Percentiles rank a stretch among this genome's conserved stretches.
Conservation (phyloP, 2,329 filamentous ascomycete species). For the Purpureocillium takamizusanense region DNA sequence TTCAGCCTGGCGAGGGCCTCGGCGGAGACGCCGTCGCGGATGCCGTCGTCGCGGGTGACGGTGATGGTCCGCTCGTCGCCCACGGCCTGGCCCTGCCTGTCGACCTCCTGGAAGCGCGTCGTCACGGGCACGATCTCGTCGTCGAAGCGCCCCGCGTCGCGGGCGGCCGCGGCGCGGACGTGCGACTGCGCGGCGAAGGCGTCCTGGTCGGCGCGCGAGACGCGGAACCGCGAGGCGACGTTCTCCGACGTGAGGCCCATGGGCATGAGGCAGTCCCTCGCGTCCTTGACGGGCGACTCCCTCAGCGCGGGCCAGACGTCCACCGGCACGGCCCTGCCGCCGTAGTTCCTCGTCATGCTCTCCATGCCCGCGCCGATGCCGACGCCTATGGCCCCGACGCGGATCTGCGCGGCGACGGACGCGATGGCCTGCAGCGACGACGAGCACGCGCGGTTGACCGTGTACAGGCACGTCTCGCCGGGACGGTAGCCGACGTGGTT, state of each 20-base stretch:
- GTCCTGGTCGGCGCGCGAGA: slow-evolving; percentile 71
- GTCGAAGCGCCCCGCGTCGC: slow-evolving; percentile 61
- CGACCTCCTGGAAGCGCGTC: slow-evolving; percentile 57
- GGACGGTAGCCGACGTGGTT: slow-evolving; percentile 76
- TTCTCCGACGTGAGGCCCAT: slow-evolving; percentile 92
- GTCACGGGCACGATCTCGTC: slow-evolving; percentile 72
- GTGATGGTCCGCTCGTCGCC: slow-evolving; percentile 53
- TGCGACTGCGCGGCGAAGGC: slow-evolving; percentile 71
- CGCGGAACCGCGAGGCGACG: slow-evolving; percentile 67
- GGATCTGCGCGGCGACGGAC: slow-evolving; percentile 63
- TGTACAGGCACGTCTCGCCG: slow-evolving; percentile 67
- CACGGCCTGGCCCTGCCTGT: slow-evolving; percentile 48
- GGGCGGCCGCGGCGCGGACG: slow-evolving; percentile 60
- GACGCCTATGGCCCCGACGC: slow-evolving; percentile 59
- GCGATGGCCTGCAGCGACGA: slow-evolving; percentile 72
- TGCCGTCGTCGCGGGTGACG: slow-evolving; percentile 73
- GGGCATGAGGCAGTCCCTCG: slow-evolving; percentile 81
- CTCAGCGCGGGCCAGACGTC: slow-evolving; percentile 69
- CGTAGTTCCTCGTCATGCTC: slow-evolving; percentile 93
- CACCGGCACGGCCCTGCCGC: slow-evolving; percentile 71
- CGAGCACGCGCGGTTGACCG: slow-evolving; percentile 80
- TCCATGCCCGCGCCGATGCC: slow-evolving; percentile 90
- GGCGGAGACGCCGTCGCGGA: slow-evolving; percentile 56
- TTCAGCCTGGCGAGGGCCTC: slow-evolving; percentile 74
- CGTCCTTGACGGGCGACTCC: slow-evolving; percentile 56